Evolutionary conservation across 177 flowering plant genomes (phyloP), one percentile per base, ranked within the genome.

Genomic region (Telopea speciosissima): DNA sequence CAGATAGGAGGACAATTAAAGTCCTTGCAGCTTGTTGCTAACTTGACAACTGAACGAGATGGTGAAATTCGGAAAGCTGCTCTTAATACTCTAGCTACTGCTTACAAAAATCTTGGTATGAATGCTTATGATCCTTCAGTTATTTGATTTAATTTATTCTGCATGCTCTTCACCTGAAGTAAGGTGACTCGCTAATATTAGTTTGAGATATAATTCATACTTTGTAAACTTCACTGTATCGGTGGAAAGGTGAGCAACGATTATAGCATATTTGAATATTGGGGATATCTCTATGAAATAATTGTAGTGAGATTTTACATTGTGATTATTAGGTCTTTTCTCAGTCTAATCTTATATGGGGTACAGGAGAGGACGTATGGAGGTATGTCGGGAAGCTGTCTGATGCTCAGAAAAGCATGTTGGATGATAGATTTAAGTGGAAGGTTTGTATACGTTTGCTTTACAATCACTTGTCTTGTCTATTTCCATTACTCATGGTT

Each of bases 31-130:
- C 79, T 86, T 73, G 99, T 96, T 76, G 99, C 99, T 74, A 86
- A 89, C 76, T 86, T 96, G 84, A 96, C 98, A 44, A 90, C 96
- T 49, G 99, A 93, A 73, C 81, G 99, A 68, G 99, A 96, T 81
- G 97, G 98, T 79, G 99, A 96, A 82, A 81, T 86, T 68, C 82
- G 99, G 75, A 96, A 96, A 83, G 97, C 98, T 83, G 96, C 99
- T 68, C 70, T 96, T 49, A 93, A 93, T 78, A 81, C 97, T 14
- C 75, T 96, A 31, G 96, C 98, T 64, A 85, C 87, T 71, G 99
- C 96, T 60, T 96, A 96, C 78, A 96, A 96, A 80, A 86, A 84
- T 77, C 89, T 96, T 75, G 99, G 99, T 96, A 84, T 12, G 6
- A 12, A 31, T 8, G 28, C 40, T 13, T 71, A 7, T 54, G 42